Base-by-base conservation (phyloP, 345 rosid genomes). In the Fremontodendron californicum region DNA sequence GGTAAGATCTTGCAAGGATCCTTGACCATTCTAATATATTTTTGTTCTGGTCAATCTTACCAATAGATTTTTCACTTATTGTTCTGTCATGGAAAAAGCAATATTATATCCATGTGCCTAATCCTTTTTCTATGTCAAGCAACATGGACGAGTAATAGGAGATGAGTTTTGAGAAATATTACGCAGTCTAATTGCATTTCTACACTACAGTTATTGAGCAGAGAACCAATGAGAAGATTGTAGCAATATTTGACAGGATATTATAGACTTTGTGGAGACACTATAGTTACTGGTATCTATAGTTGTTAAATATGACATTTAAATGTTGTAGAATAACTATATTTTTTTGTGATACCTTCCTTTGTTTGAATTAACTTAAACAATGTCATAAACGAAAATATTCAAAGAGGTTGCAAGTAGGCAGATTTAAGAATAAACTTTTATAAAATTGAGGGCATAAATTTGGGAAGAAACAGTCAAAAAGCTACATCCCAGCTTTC, bases 1-100 rank as follows among this genome's bases (percentile, higher is more conserved):
- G 97, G 99, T 95, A 87, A 77, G 40, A 39, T 54, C 33, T 46
- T 51, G 18, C 61, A n/a, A 48, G 16, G 29, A 80, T 42, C 8
- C 5, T 4, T 74, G 65, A 13, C n/a, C 65, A 9, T n/a, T 65
- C 48, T 2, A 37, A 39, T 65, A 37, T 13, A 19, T 19, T 39
- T 65, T 19, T 61, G 21, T 65, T n/a, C 70, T 18, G 39, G 19
- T 61, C 39, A 61, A 11, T 61, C n/a, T 61, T 29, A 16, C 40
- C 4, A 6, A 29, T 29, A 29, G 37, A 54, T 40, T 0, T 40
- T 40, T 40, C 43, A 40, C 43, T 9, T 40, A 9, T 6, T 58
- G 63, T 58, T 58, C 18, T 25, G 18, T 60, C 64, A 16, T 15
- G 7, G 55, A 62, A 31, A 62, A 31, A 39, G 48, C 70, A 39